Base-by-base conservation (phyloP, 331 rosid genomes). In the Cydonia oblonga region DNA sequence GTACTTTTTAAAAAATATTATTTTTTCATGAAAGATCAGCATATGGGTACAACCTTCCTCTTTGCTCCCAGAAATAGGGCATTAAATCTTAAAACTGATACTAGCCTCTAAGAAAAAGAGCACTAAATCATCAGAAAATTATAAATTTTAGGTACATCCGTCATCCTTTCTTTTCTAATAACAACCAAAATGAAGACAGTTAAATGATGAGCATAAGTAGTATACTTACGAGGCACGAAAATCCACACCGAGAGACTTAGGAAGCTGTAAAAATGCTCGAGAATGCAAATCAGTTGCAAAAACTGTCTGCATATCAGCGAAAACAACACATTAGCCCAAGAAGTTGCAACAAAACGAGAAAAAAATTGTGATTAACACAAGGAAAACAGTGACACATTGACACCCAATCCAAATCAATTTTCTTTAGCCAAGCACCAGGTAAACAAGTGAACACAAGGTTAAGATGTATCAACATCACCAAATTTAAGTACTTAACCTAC, bases 161-260 rank as follows among this genome's bases (percentile, higher is more conserved):
- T 6, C 2, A 2, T 51, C 30, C 14, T 11, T 70, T 28, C 20
- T 68, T 26, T 26, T 15, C 64, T 7, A 70, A 32, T 53, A 19
- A 20, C 54, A 61, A 28, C 42, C 40, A 53, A 13, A 13, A 70
- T 53, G 42, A 53, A 54, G 24, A 32, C 28, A 32, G 13, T 12
- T 22, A 58, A 68, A 15, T 49, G 14, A 32, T 33, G 53, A 29
- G 35, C 59, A 42, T 6, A 61, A 67, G 66, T 73, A 38, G 42
- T 71, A 73, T 57, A 85, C 98, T 88, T 86, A 93, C 98, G 98
- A 89, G 44, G 98, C 98, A 76, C 98, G 96, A 71, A 93, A 93
- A 78, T 93, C 98, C 67, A 91, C 98, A 78, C 97, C 98, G 61
- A 90, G 56, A 59, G 98, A 93, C 75, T 93, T 93, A 62, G 98